A percentile compares a stretch with the other conserved stretches of the same genome.
phyloP scores from a whole-genome alignment of 2,329 filamentous ascomycete genomes.

The Dendrostoma leiphaemia region DNA sequence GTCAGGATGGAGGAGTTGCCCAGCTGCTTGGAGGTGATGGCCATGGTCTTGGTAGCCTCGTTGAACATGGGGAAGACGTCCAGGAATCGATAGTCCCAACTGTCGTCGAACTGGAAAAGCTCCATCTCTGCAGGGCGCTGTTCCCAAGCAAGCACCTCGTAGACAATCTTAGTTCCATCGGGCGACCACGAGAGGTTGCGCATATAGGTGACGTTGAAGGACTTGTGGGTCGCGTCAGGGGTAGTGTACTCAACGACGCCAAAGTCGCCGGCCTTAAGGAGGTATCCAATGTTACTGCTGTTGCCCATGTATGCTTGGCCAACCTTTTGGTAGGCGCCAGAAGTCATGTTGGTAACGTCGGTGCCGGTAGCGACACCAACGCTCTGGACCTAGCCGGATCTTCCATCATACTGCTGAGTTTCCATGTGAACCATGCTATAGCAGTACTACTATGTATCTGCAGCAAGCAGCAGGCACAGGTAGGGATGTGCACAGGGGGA shows the following conservation, averaged over 20 bases:
- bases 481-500: too few relatives aligned
- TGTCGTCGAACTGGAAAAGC: slow-evolving; percentile 36
- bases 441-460: too few relatives aligned
- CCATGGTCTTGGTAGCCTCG: slow-evolving; percentile 23
- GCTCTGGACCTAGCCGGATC: slow-evolving; percentile 31
- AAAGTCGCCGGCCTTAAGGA: slow-evolving; percentile 25
- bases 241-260: slow-evolving; percentile 29
- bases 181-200: slow-evolving; percentile 31
- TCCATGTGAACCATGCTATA: too few relatives aligned
- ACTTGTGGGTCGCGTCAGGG: slow-evolving; percentile 17
- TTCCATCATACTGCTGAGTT: too few relatives aligned
- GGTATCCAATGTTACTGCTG: slow-evolving; percentile 23
- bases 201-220: slow-evolving; percentile 16
- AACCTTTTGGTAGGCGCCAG: slow-evolving; percentile 28
- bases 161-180: slow-evolving; percentile 26
- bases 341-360: slow-evolving; percentile 27
- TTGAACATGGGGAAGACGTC: slow-evolving; percentile 38
- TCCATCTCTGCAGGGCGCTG: slow-evolving; percentile 32
- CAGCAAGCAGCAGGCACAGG: too few relatives aligned
- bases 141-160: slow-evolving; percentile 27
- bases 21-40: slow-evolving; percentile 37
- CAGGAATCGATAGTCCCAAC: slow-evolving; percentile 41
- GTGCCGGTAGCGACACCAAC: slow-evolving; percentile 37
- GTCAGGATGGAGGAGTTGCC: slow-evolving; percentile 32
- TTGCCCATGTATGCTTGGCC: slow-evolving; percentile 23